phyloP scores from a whole-genome alignment of 495 filamentous ascomycete genomes.

The Talaromyces borbonicus region DNA sequence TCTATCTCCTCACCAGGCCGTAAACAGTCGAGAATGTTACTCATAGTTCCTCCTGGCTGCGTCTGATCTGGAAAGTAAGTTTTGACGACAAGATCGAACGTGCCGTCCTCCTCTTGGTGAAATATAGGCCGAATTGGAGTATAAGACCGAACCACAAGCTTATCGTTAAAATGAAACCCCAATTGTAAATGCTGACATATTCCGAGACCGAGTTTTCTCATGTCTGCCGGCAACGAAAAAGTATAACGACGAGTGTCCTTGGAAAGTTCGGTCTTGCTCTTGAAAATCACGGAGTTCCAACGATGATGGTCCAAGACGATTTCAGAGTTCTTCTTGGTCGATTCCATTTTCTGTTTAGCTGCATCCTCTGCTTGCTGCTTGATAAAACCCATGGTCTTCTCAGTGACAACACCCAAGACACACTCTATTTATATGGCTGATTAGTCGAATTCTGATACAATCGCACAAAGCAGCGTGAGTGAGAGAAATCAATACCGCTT shows the following conservation, averaged over 20 bases:
- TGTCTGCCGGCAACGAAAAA: constrained; percentile 26
- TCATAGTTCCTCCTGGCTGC: constrained; percentile 28
- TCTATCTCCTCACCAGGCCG: constrained; percentile 27
- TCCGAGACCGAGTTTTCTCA: constrained; percentile 28
- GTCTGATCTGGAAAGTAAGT: constrained; percentile 21
- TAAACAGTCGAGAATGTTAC: constrained; percentile 30
- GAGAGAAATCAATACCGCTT: constrained; percentile 15
- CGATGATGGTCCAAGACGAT: neutral
- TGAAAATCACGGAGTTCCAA: neutral
- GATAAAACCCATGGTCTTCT: constrained; percentile 26
- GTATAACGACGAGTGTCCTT: constrained; percentile 26
- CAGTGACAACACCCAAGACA: constrained; percentile 23
- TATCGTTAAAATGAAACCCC: constrained; percentile 26
- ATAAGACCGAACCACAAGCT: constrained; percentile 29
- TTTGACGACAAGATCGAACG: constrained; percentile 32
- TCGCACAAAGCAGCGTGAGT: neutral
- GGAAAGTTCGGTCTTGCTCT: constrained; percentile 16
- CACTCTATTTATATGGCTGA: constrained; percentile 16
- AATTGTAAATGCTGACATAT: constrained; percentile 36
- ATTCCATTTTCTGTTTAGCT: constrained; percentile 10
- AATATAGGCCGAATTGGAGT: constrained; percentile 28
- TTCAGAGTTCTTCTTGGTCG: neutral
- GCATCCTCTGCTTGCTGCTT: constrained; percentile 17
- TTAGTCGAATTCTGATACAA: neutral
- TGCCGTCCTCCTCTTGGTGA: constrained; percentile 27